Evolutionary conservation across 768 basidiomycete species (phyloP).

Genomic region (Russula sp.): DNA sequence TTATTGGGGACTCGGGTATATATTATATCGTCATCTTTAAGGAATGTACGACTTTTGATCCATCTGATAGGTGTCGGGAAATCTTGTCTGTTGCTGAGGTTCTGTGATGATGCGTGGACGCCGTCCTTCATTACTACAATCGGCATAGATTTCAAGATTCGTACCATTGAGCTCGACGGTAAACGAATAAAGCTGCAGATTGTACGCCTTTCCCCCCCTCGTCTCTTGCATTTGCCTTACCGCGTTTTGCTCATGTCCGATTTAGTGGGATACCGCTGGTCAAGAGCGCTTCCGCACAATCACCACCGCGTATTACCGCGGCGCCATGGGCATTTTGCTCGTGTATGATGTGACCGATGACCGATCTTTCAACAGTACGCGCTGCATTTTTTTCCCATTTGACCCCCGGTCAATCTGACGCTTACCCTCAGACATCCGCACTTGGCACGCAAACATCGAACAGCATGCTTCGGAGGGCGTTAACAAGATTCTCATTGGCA

Average conservation of each 20-base stretch:
- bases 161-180: conserved; percentile 96
- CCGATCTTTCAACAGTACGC: conserved; percentile 90
- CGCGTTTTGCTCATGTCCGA: not conserved
- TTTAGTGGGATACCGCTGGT: conserved; percentile 97
- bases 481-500: conserved; percentile 98
- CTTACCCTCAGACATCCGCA: conserved; percentile 74
- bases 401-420: not conserved
- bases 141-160: conserved; percentile 99
- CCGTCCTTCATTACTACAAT: conserved; percentile 99
- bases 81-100: conserved; percentile 90
- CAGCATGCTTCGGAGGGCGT: conserved; percentile 98
- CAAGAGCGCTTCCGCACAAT: conserved; percentile 99
- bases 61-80: conserved; percentile 75
- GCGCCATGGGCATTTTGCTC: conserved; percentile 96
- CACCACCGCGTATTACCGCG: conserved; percentile 98
- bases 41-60: not conserved
- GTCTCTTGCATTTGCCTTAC: not conserved
- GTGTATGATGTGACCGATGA: conserved; percentile 99
- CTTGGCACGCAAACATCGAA: conserved; percentile 97
- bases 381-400: not conserved
- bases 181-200: conserved; percentile 99
- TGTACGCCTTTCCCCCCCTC: conserved; percentile 43
- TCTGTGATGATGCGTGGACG: conserved; percentile 99
- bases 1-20: conserved; percentile 92
- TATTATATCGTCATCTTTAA: conserved; percentile 1